Evolutionary conservation across 768 basidiomycete genomes (phyloP).

Genomic region (Nevesoporus exiguus): DNA sequence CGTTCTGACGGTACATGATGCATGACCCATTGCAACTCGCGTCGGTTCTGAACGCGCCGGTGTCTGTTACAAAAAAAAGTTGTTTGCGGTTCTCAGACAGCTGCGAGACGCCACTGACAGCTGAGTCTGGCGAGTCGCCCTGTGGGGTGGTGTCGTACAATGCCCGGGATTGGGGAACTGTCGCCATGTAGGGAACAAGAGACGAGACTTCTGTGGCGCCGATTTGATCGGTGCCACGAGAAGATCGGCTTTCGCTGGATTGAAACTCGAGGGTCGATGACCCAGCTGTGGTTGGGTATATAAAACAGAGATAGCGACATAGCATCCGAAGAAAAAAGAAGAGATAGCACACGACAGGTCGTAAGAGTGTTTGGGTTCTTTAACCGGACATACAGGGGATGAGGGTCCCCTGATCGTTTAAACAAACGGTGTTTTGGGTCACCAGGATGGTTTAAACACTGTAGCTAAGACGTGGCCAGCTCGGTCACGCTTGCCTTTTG

Average conservation of each 20-base stretch:
- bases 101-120: not conserved
- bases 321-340: not conserved
- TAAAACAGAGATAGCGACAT: not conserved
- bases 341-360: not conserved
- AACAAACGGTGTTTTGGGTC: too few relatives aligned
- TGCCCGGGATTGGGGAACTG: not conserved
- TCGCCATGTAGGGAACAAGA: not conserved
- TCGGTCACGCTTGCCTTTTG: not conserved
- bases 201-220: not conserved
- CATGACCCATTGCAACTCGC: too few relatives aligned
- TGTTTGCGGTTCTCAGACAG: not conserved
- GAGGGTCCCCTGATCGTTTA: too few relatives aligned
- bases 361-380: not conserved
- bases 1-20: too few relatives aligned
- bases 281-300: not conserved
- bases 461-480: too few relatives aligned
- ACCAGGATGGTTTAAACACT: too few relatives aligned
- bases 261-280: slow-evolving; percentile 1
- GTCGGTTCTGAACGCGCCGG: too few relatives aligned
- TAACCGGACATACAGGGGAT: too few relatives aligned
- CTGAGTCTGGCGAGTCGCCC: not conserved
- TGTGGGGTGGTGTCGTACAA: too few relatives aligned
- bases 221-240: not conserved
- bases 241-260: not conserved
- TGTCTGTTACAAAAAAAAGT: not conserved